A percentile compares a stretch with the other conserved stretches of the same genome.
Evolutionary conservation across 768 basidiomycete genomes (phyloP).

Genomic region (Cystofilobasidium macerans): DNA sequence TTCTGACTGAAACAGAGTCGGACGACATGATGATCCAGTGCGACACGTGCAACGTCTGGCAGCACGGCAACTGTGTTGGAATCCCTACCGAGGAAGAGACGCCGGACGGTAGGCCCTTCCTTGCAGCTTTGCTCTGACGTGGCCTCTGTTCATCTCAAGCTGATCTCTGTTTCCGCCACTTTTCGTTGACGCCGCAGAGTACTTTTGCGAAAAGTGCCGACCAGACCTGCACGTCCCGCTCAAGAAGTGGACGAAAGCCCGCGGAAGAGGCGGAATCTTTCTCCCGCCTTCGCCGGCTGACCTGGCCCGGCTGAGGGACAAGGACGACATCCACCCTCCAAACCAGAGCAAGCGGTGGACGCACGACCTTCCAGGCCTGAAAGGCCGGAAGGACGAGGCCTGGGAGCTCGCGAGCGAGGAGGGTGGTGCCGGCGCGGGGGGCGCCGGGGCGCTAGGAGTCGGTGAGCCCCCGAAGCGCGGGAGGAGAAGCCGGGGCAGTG

Average conservation of each 20-base stretch:
- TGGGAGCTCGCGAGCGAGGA: not conserved
- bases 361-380: conserved; percentile 21
- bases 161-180: not conserved
- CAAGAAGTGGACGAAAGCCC: conserved; percentile 33
- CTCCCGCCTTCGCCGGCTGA: conserved; percentile 45
- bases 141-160: not conserved
- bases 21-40: conserved; percentile 97
- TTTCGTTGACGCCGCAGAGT: conserved; percentile 48
- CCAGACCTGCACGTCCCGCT: conserved; percentile 76
- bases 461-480: not conserved
- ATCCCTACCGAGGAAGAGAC: conserved; percentile 48
- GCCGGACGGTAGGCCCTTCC: conserved; percentile 35
- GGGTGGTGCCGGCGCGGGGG: not conserved
- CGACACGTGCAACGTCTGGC: conserved; percentile 94
- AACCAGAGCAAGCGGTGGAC: conserved; percentile 27
- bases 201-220: conserved; percentile 86
- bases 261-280: conserved; percentile 42
- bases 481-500: not conserved
- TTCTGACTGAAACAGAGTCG: too few species aligned
- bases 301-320: conserved; percentile 14
- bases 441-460: not conserved
- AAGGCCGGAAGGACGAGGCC: not conserved
- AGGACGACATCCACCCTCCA: conserved; percentile 10
- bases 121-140: too few species aligned
- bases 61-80: conserved; percentile 94